Base-by-base conservation (phyloP, 192 early-diverging fungal genomes). In the Chytriomyces hyalinus region DNA sequence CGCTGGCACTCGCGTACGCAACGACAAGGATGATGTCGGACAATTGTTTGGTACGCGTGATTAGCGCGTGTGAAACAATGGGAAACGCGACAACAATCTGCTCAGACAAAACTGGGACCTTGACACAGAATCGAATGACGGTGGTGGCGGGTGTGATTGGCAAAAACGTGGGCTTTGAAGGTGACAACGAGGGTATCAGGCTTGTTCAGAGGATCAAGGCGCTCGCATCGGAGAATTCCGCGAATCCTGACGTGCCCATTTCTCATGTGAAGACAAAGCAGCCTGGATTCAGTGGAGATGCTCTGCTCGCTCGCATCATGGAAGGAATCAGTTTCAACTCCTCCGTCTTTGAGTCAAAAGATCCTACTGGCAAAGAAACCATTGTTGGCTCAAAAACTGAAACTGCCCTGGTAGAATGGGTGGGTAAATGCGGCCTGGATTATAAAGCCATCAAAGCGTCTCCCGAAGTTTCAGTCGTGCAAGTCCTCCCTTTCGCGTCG, bases 21-120 rank as follows among this genome's bases (percentile, higher is more conserved):
- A 99, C 98, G 11, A 91, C 90, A 43, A 85, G 92, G 13, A 99
- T 99, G 98, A 77, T 98, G 70, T 93, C 94, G 64, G 97, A 99
- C 84, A 97, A 97, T 72, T 98, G 97, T 83, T 84, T 99, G 20
- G 98, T 99, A 26, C 92, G 98, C 44, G 90, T 97, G 50, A 85
- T 99, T 8, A 91, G 93, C 36, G 94, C 98, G 7, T 99, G 98
- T 81, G 98, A 99, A 82, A 98, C 97, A 26, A 99, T 99, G 98
- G 89, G 89, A 63, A 97, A 96, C 77, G 98, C 98, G 13, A 99
- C 96, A 6, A 97, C 97, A 0, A 91, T 99, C 36, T 99, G 98
- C 82, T 98, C 96, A 9, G 98, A 99, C 86, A 99, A 99, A 83
- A 99, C 98, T 0, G 98, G 98, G 36, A 99, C 98, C 6, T 84